Base-by-base conservation (phyloP, 1,284 basidiomycete species). In the Pseudozyma hubeiensis region DNA sequence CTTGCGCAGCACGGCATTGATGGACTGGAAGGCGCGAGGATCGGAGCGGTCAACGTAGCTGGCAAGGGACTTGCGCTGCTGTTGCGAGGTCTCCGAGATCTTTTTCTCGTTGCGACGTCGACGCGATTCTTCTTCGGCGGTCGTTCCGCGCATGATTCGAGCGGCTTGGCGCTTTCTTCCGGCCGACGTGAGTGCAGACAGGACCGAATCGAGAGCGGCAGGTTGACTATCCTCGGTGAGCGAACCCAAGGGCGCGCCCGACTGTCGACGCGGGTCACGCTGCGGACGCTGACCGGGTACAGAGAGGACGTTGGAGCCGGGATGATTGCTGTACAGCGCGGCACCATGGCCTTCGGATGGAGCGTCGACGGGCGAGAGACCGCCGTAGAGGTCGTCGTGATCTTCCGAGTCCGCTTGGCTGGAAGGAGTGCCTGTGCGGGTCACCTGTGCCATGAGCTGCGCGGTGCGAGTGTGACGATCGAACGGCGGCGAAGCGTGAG, bases 1-100 rank as follows among this genome's bases (percentile, higher is more conserved):
- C 62, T 84, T 84, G 51, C 81, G 80, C n/a, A 82, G 64, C 5
- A 82, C 76, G 7, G 81, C 81, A 62, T 78, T 78, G 72, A 84
- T 78, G 10, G 64, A 63, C 31, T 78, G 71, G 58, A 82, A 82
- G 1, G 68, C 62, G 34, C 67, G 66, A 45, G 75, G 68, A 47
- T 82, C 82, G 11, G 33, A 45, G 10, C 59, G 51, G 16, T 74
- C 64, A 40, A 81, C 59, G 41, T 84, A 82, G 37, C 53, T 52
- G 29, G 54, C 53, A 29, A 81, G 41, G 8, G 77, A 64, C 34
- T 66, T 70, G 30, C 68, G 62, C 29, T 51, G 33, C 13, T 63
- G 58, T 1, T 59, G 51, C 34, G 66, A 47, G 37, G 78, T 70
- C 37, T 77, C 64, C 6, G 78, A 74, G 55, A 78, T 76, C 61